These are phyloP conservation scores for Starmera quercuum DNA, from an alignment of 805 yeast genomes.

Conservation along the genomic window DNA sequence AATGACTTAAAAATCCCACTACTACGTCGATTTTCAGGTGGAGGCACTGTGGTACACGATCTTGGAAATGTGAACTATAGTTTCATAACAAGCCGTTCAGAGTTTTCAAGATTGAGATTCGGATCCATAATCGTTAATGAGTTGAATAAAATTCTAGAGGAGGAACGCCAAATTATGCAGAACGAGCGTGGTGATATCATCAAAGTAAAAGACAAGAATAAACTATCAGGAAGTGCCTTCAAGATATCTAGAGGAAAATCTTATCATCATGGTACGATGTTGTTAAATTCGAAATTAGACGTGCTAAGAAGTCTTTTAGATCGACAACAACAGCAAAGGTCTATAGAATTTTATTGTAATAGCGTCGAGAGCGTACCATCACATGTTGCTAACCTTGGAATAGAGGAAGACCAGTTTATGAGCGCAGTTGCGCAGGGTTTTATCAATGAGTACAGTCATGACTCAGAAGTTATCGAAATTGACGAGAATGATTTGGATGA, in stretches of 20 bases:
- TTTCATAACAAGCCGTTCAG: slow-evolving; percentile 59
- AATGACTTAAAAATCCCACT: slow-evolving; percentile 49
- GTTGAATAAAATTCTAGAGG: slow-evolving; percentile 9
- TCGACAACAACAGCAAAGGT: slow-evolving; percentile 33
- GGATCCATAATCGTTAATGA: slow-evolving; percentile 31
- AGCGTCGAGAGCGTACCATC: slow-evolving; percentile 75
- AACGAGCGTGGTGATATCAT: slow-evolving; percentile 80
- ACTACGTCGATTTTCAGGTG: slow-evolving; percentile 80
- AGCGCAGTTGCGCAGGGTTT: slow-evolving; percentile 22
- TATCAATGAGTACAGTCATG: slow-evolving; percentile 19
- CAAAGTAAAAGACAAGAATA: slow-evolving; percentile 35
- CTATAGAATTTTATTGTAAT: slow-evolving; percentile 31
- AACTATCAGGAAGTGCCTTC: slow-evolving; percentile 91
- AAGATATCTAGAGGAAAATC: slow-evolving; percentile 76
- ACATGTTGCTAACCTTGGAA: slow-evolving; percentile 59
- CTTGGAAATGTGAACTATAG: slow-evolving; percentile 82
- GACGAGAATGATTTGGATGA: slow-evolving; percentile 20
- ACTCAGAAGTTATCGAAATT: slow-evolving; percentile 20
- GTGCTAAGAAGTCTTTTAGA: slow-evolving; percentile 52
- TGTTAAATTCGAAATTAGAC: slow-evolving; percentile 58
- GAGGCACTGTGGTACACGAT: slow-evolving; percentile 97
- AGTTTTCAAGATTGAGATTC: slow-evolving; percentile 44
- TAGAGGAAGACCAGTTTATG: slow-evolving; percentile 39
- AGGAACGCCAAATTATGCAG: slow-evolving; percentile 29
- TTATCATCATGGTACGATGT: slow-evolving; percentile 95